Evolutionary conservation across 768 basidiomycete genomes (phyloP).

Genomic region (Pholiota molesta): DNA sequence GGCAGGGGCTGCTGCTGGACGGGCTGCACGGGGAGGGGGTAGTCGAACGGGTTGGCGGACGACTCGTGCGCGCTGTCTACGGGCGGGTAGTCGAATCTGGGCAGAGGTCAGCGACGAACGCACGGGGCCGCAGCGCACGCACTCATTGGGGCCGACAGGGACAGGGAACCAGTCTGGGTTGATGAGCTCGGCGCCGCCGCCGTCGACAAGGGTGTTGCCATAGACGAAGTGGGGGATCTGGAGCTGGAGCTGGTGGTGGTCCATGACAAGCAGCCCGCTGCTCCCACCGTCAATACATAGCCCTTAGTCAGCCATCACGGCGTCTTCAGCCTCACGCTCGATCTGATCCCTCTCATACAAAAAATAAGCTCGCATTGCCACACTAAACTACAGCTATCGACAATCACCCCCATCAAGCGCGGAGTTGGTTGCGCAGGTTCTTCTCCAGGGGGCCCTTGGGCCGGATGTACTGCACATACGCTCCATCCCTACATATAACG

Average conservation of each 20-base stretch:
- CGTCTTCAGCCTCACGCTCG: neutral
- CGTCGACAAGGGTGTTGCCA: conserved; percentile 57
- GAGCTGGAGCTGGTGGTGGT: conserved; percentile 38
- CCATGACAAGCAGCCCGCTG: conserved; percentile 14
- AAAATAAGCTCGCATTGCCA: neutral
- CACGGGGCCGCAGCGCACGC: neutral
- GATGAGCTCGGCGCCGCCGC: conserved; percentile 78
- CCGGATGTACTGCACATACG: conserved; percentile 93
- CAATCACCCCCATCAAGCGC: conserved; percentile 48
- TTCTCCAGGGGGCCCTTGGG: conserved; percentile 83
- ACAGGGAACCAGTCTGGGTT: conserved; percentile 58
- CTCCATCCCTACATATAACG: conserved; percentile 70
- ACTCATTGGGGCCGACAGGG: conserved; percentile 28
- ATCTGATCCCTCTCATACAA: conserved; percentile 5
- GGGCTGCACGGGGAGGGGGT: conserved; percentile 9
- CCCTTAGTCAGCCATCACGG: conserved; percentile 11
- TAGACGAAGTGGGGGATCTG: conserved; percentile 72
- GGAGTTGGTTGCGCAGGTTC: conserved; percentile 85
- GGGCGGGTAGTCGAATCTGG: neutral
- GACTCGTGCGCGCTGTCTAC: conserved; percentile 6
- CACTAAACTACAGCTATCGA: conserved; percentile 3
- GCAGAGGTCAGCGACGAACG: neutral
- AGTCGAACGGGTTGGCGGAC: conserved; percentile 28
- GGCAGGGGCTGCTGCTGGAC: neutral
- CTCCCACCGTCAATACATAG: neutral